Percentiles rank a stretch among this genome's conserved stretches.
Conservation (phyloP, 164 flowering plant species). For the Tetrastigma voinierianum region DNA sequence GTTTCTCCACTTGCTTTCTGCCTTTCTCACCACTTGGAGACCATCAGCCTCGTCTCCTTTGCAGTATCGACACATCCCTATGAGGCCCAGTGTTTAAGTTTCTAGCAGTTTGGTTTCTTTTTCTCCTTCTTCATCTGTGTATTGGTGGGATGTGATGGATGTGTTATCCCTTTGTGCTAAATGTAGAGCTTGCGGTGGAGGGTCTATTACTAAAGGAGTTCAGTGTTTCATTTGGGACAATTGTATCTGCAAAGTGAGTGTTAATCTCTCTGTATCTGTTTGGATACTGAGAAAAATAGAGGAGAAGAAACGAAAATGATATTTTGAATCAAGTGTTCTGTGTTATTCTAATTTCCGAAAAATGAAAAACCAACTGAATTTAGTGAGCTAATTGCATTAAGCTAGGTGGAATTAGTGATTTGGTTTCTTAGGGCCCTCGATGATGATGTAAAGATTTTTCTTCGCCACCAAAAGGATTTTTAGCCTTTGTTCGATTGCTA, state of each 20-base stretch:
- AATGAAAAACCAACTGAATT: background rate
- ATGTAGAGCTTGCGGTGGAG: slow-evolving; percentile 61
- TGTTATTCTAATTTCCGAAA: background rate
- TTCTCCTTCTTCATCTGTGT: background rate
- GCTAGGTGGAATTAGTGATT: background rate
- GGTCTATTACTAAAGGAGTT: slow-evolving; percentile 54
- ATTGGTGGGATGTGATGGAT: background rate
- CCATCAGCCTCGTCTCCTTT: slow-evolving; percentile 50
- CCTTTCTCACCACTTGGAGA: slow-evolving; percentile 89
- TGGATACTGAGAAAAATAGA: background rate
- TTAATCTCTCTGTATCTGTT: background rate
- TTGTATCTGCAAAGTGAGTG: slow-evolving; percentile 36
- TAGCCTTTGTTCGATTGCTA: background rate
- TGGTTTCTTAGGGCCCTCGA: too few species aligned
- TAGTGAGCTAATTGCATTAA: background rate
- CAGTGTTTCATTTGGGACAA: slow-evolving; percentile 68
- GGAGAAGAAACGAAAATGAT: background rate
- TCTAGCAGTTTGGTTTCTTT: background rate
- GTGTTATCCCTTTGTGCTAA: background rate
- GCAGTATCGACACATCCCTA: slow-evolving; percentile 34
- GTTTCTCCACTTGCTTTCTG: slow-evolving; percentile 52
- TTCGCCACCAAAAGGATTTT: background rate
- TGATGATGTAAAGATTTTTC: background rate
- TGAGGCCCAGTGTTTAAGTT: background rate
- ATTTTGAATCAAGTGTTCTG: background rate